Conservation (phyloP, 1,284 basidiomycete species). For the Phellinidium pouzarii region DNA sequence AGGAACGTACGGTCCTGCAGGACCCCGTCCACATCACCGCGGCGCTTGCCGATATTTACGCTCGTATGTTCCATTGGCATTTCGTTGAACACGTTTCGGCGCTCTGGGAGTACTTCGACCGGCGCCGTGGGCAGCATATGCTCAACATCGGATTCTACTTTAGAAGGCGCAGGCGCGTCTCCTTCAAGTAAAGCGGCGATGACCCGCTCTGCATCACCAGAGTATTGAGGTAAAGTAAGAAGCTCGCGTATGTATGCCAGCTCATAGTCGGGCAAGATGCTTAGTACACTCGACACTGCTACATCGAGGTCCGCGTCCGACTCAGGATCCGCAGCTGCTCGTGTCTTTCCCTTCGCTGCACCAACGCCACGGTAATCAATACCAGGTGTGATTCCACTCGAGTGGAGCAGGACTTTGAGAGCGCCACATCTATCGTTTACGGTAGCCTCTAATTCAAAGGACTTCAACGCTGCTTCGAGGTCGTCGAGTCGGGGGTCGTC, state of each 20-base stretch:
- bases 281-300: constrained; percentile 59
- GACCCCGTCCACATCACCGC: constrained; percentile 21
- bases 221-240: constrained; percentile 41
- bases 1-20: constrained; percentile 50
- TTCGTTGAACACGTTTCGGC: constrained; percentile 69
- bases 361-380: constrained; percentile 35
- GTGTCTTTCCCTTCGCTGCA: constrained; percentile 32
- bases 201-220: constrained; percentile 49
- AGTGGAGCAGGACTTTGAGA: constrained; percentile 52
- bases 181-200: constrained; percentile 68
- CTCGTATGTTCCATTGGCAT: constrained; percentile 57
- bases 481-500: constrained; percentile 53
- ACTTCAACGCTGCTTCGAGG: constrained; percentile 43
- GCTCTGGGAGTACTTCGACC: constrained; percentile 32
- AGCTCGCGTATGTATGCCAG: constrained; percentile 51
- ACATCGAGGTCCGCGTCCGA: constrained; percentile 37
- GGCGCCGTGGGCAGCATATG: background rate
- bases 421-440: constrained; percentile 38
- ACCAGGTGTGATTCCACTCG: constrained; percentile 46
- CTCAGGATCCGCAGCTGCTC: constrained; percentile 26
- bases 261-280: constrained; percentile 58
- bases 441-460: constrained; percentile 30
- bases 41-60: constrained; percentile 64
- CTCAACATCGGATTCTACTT: constrained; percentile 13
- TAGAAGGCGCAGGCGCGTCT: constrained; percentile 43